Evolutionary conservation across 2,329 filamentous ascomycete genomes (phyloP), one percentile per base, ranked within the genome.

Genomic region (Monascus ruber): DNA sequence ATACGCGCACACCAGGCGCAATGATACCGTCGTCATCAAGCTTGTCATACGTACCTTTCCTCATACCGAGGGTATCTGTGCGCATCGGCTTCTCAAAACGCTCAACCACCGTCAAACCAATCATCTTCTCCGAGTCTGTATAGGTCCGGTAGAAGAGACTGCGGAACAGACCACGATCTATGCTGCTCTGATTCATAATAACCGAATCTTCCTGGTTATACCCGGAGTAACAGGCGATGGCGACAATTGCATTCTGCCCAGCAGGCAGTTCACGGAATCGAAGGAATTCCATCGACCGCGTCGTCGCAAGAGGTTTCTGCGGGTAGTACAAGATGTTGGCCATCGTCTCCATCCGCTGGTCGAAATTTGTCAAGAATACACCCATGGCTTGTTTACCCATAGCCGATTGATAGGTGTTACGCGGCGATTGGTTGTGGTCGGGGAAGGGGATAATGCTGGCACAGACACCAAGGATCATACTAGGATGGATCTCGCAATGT

Each of bases 311-410:
- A 5, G 91, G 91, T 63, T 98, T 98, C 65, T 98, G 91, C 0
- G 91, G 91, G 55, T 98, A 98, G 66, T 98, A 98, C 4, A 98
- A 77, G 59, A 98, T 94, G 54, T 98, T 98, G 53, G 89, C 84
- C 91, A 98, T 98, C 4, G 91, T 98, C 58, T 98, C 91, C 89
- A 98, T 96, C 47, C 91, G 87, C 45, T 89, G 80, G 32, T 85
- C 82, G 63, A 94, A 98, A 60, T 98, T 98, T 8, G 93, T 98
- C 41, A 98, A 73, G 70, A 94, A 95, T 53, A 96, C 88, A 58
- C 93, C 91, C 93, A 98, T 98, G 46, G 91, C 91, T 76, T 98
- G 91, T 68, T 98, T 98, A 71, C 93, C 91, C 91, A 98, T 98
- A 59, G 91, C 91, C 54, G 89, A 95, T 68, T 96, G 89, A 64